phyloP scores from a whole-genome alignment of 73 alveolate species.

The Paramecium primaurelia region DNA sequence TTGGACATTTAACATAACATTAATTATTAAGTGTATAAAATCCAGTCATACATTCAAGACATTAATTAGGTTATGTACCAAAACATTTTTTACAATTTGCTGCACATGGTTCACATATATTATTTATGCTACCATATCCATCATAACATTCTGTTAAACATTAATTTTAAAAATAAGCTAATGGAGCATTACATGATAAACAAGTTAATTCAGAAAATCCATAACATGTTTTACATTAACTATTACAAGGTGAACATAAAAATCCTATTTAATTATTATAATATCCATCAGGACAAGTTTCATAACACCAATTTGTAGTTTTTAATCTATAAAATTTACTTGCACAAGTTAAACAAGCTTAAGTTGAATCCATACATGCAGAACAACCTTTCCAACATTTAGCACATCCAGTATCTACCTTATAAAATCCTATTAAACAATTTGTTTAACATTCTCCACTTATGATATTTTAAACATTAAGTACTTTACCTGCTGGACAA shows the following conservation, averaged over 20 bases:
- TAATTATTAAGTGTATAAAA: background rate
- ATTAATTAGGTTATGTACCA: background rate
- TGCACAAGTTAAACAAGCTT: background rate
- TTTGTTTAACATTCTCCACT: background rate
- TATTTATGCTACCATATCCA: background rate
- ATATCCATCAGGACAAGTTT: background rate
- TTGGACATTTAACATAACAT: background rate
- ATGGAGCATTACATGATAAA: background rate
- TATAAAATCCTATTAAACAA: background rate
- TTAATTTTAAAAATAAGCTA: background rate
- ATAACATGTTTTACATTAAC: background rate
- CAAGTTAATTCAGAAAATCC: background rate
- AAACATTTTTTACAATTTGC: background rate
- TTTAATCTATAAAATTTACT: background rate
- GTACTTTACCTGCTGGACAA: background rate
- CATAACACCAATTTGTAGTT: background rate
- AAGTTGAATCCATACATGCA: background rate
- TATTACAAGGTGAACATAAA: background rate
- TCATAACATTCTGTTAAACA: background rate
- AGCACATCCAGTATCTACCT: background rate
- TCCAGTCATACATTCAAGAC: background rate
- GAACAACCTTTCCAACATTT: slow-evolving; percentile 10
- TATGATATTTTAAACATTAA: background rate
- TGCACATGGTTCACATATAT: background rate
- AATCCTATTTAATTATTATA: background rate